Conservation (phyloP, 192 early-diverging fungal genomes). For the Pilobolus umbonatus region DNA sequence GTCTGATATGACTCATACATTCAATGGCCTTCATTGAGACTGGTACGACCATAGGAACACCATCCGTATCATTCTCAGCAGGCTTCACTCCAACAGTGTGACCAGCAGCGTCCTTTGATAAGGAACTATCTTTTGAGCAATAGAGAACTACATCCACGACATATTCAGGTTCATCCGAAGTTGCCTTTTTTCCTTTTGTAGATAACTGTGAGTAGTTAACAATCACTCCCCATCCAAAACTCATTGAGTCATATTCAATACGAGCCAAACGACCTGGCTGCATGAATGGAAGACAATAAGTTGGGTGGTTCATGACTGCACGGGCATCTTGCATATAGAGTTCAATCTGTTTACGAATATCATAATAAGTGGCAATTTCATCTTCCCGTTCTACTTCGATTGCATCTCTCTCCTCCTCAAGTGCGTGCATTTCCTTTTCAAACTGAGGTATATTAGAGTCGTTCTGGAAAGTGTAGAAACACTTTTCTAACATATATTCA, state of each 20-base stretch:
- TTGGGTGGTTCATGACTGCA: slow-evolving; percentile 78
- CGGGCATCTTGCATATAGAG: slow-evolving; percentile 59
- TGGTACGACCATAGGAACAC: slow-evolving; percentile 55
- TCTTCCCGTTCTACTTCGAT: slow-evolving; percentile 68
- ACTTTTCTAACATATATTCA: slow-evolving; percentile 87
- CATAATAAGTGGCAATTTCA: slow-evolving; percentile 67
- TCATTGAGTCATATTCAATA: slow-evolving; percentile 49
- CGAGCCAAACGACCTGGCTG: slow-evolving; percentile 80
- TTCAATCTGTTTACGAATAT: slow-evolving; percentile 68
- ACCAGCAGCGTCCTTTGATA: slow-evolving; percentile 43
- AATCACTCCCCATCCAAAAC: slow-evolving; percentile 94
- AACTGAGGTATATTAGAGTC: slow-evolving; percentile 75
- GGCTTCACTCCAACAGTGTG: slow-evolving; percentile 47
- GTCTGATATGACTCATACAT: slow-evolving; percentile 67
- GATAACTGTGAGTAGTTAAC: slow-evolving; percentile 63
- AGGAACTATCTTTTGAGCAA: slow-evolving; percentile 62
- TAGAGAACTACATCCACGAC: slow-evolving; percentile 84
- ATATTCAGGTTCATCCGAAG: slow-evolving; percentile 48
- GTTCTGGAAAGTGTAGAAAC: slow-evolving; percentile 93
- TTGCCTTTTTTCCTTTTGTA: slow-evolving; percentile 25
- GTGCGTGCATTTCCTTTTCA: slow-evolving; percentile 51
- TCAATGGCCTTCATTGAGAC: slow-evolving; percentile 71
- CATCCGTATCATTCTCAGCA: slow-evolving; percentile 43
- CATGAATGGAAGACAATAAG: slow-evolving; percentile 76
- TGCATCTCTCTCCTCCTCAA: slow-evolving; percentile 48